Base-by-base conservation (phyloP, 768 basidiomycete genomes). In the Suillus paluster region DNA sequence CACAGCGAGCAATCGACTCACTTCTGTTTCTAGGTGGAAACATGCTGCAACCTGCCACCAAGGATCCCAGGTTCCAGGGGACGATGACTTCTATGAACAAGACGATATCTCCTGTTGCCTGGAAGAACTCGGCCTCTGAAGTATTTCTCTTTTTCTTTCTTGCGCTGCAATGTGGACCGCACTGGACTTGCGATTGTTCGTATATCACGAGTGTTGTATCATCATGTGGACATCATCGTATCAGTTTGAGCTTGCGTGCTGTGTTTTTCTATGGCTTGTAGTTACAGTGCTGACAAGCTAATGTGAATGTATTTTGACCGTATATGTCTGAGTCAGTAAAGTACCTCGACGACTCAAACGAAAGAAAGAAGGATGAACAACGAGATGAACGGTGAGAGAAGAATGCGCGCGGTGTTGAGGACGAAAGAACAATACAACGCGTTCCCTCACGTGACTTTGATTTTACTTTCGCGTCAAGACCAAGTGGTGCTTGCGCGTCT, bases 11-110 rank as follows among this genome's bases (percentile, higher is more conserved):
- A 11, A 38, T 39, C 15, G 57, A 58, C 67, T 69, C 58, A 67
- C 52, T 53, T 34, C 21, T 19, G 21, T 38, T 38, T 42, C 1
- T 56, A 89, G 88, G 90, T 92, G 89, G 89, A 92, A 94, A 73
- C 92, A 94, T 68, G 92, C 92, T 33, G 90, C 90, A 1, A 66
- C 82, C 19, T 94, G 92, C 67, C 92, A 94, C 68, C 83, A 84
- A 58, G 81, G 83, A 19, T 82, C 82, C 6, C 79, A 75, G 19
- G 72, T 89, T 55, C 72, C 75, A 2, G 88, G 86, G 34, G 88
- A 91, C 62, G 69, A 77, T 58, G 83, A 87, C 69, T 77, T 83
- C 61, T 89, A 83, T 67, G 74, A 86, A 62, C 77, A 84, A 41
- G 87, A 91, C 63, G 75, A 77, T 4, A 74, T 85, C 25, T 80